These are phyloP conservation scores for Phytophthora vignae DNA, from an alignment of 352 stramenopile genomes.

Conservation along the genomic window DNA sequence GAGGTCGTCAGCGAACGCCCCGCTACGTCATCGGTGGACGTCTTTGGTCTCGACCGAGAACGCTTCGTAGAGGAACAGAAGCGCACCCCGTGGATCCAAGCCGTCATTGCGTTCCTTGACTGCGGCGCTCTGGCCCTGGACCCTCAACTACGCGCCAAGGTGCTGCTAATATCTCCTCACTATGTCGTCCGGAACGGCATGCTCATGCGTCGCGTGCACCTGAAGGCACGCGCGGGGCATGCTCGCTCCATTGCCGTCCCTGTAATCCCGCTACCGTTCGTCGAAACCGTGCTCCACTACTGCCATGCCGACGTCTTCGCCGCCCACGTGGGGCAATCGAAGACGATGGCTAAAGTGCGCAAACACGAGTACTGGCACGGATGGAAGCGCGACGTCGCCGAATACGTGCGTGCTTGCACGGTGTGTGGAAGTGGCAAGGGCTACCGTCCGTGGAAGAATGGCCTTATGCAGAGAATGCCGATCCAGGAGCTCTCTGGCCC, in stretches of 20 bases:
- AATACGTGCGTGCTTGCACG: neutral
- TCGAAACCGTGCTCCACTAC: slow-evolving; percentile 18
- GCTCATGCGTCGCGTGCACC: too few relatives aligned
- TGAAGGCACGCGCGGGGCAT: too few relatives aligned
- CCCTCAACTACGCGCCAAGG: too few relatives aligned
- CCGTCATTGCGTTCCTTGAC: too few relatives aligned
- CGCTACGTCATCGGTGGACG: too few relatives aligned
- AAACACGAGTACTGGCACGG: slow-evolving; percentile 3
- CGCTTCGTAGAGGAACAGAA: too few relatives aligned
- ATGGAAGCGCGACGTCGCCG: neutral
- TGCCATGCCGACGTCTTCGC: slow-evolving; percentile 16
- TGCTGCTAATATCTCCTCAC: too few relatives aligned
- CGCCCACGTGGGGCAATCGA: neutral
- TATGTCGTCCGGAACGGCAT: too few relatives aligned
- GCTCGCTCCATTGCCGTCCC: neutral
- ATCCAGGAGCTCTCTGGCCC: neutral
- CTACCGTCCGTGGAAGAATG: slow-evolving; percentile 2
- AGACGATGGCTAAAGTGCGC: slow-evolving; percentile 5
- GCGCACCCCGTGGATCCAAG: too few relatives aligned
- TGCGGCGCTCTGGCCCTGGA: too few relatives aligned
- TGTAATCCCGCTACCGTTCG: slow-evolving; percentile 6
- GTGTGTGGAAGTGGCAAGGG: slow-evolving; percentile 4
- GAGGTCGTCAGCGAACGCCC: too few relatives aligned
- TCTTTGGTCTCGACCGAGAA: too few relatives aligned
- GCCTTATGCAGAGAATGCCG: slow-evolving; percentile 12